Evolutionary conservation across 345 rosid species (phyloP).

Genomic region (Aquilaria yunnanensis): DNA sequence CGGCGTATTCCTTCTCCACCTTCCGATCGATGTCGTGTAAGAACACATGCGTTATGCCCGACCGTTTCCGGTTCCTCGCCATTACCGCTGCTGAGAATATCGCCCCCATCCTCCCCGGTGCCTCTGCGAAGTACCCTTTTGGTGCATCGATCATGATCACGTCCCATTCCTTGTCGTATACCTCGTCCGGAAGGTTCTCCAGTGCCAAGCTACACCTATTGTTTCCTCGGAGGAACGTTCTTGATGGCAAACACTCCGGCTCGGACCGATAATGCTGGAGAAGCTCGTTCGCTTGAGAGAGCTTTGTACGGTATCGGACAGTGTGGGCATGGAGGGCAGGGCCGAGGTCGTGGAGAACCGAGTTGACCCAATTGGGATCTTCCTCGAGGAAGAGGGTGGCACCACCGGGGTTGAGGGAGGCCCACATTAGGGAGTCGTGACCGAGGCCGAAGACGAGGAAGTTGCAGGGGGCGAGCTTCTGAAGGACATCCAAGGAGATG

Average conservation of each 20-base stretch:
- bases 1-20: constrained; percentile 51
- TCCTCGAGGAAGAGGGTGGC: constrained; percentile 62
- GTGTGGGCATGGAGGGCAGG: constrained; percentile 50
- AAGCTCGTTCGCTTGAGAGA: constrained; percentile 37
- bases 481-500: constrained; percentile 39
- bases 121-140: constrained; percentile 49
- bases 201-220: constrained; percentile 41
- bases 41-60: constrained; percentile 62
- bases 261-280: constrained; percentile 28
- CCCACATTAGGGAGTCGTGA: constrained; percentile 61
- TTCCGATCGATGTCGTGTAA: constrained; percentile 61
- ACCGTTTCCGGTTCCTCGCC: constrained; percentile 51
- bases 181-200: constrained; percentile 47
- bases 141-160: constrained; percentile 71
- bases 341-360: constrained; percentile 20
- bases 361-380: constrained; percentile 51
- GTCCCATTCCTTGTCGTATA: constrained; percentile 71
- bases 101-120: constrained; percentile 70
- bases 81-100: constrained; percentile 67
- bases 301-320: constrained; percentile 59
- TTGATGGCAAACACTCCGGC: constrained; percentile 32
- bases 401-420: constrained; percentile 56
- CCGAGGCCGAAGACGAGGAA: constrained; percentile 67
- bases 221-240: constrained; percentile 38
- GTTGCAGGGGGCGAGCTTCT: constrained; percentile 37